These are phyloP conservation scores for Phytopythium helicoides DNA, from an alignment of 352 stramenopile species.

Conservation along the genomic window DNA sequence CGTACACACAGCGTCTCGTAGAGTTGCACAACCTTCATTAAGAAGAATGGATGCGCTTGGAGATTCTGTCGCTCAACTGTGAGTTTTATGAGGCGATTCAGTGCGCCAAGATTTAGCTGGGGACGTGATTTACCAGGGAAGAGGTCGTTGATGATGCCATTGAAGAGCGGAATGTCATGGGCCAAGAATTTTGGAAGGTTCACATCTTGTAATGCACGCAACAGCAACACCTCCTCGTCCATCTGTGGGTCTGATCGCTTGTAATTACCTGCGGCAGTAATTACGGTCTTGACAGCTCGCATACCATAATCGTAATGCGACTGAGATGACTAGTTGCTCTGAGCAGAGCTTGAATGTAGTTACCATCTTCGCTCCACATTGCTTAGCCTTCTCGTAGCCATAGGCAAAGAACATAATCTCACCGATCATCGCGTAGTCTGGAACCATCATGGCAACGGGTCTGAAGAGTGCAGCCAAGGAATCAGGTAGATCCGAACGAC, in stretches of 20 bases:
- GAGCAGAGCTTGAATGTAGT: conserved; percentile 90
- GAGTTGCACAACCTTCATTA: conserved; percentile 94
- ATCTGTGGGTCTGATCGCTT: conserved; percentile 93
- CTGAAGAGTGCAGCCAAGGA: conserved; percentile 85
- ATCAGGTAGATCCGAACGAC: conserved; percentile 84
- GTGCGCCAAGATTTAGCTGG: conserved; percentile 80
- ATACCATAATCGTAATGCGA: conserved; percentile 92
- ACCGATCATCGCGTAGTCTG: conserved; percentile 87
- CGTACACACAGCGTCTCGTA: conserved; percentile 95
- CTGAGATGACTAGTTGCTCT: conserved; percentile 87
- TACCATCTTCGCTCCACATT: conserved; percentile 78
- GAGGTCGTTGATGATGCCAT: conserved; percentile 94
- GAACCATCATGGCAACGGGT: conserved; percentile 91
- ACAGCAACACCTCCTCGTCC: conserved; percentile 91
- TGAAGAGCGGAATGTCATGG: conserved; percentile 95
- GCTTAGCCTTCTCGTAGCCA: conserved; percentile 50
- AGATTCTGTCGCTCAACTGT: conserved; percentile 80
- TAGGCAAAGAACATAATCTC: conserved; percentile 93
- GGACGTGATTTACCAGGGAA: conserved; percentile 91
- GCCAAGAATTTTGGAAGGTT: conserved; percentile 95
- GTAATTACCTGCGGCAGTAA: conserved; percentile 84
- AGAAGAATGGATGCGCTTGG: conserved; percentile 89
- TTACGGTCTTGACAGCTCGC: conserved; percentile 89
- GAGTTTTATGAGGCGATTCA: conserved; percentile 90
- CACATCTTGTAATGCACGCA: conserved; percentile 94